phyloP scores from a whole-genome alignment of 2,329 filamentous ascomycete species.

The Clonostachys rosea region DNA sequence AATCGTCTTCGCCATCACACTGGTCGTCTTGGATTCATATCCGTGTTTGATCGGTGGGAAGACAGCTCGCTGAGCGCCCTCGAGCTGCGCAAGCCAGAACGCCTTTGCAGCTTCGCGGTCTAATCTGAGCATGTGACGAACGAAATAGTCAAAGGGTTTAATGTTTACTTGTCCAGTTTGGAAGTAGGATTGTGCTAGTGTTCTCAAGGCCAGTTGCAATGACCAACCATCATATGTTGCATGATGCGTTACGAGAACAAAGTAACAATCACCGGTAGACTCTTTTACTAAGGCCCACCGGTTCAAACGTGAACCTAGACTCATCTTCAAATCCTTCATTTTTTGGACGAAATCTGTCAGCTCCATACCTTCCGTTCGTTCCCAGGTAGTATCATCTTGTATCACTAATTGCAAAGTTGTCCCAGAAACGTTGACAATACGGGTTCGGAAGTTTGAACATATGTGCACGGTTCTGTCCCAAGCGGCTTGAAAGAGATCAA shows the following conservation, averaged over 20 bases:
- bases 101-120: neutral
- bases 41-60: slow-evolving; percentile 1
- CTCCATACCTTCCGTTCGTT: neutral
- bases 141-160: slow-evolving; percentile 29
- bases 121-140: slow-evolving; percentile 30
- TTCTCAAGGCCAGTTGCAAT: slow-evolving; percentile 1
- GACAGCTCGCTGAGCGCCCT: slow-evolving; percentile 1
- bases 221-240: neutral
- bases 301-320: neutral
- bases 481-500: slow-evolving; percentile 5
- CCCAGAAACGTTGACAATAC: slow-evolving; percentile 5
- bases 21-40: neutral
- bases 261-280: neutral
- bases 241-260: slow-evolving; percentile 1
- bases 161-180: neutral
- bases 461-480: slow-evolving; percentile 1
- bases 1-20: neutral
- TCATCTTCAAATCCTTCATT: neutral
- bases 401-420: slow-evolving; percentile 5
- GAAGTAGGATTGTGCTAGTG: neutral
- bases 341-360: neutral
- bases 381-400: neutral
- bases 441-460: slow-evolving; percentile 7
- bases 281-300: neutral
- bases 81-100: slow-evolving; percentile 1